Base-by-base conservation (phyloP, 2,329 filamentous ascomycete genomes). In the Aureobasidium sp. region DNA sequence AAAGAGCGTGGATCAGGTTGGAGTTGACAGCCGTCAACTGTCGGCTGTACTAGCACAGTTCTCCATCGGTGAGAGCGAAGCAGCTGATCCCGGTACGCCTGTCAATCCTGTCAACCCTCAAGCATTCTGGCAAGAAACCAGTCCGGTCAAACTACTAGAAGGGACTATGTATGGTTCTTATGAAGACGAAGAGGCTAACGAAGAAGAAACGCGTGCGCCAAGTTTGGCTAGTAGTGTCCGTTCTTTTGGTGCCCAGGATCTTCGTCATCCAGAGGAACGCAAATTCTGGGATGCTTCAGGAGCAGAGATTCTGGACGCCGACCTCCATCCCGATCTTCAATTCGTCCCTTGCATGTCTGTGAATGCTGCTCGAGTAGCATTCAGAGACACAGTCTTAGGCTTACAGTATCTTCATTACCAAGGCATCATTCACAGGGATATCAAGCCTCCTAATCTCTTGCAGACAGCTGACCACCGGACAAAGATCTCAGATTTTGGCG, bases 401-500 rank as follows among this genome's bases (percentile, higher is more conserved):
- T 78, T 99, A 24, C 92, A 99, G 72, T 99, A 97, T 72, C 81
- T 99, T 9, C 79, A 81, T 67, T 80, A 77, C 64, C 79, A 81
- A 65, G 76, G 77, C n/a, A 97, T 99, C 64, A 83, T 99, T 24
- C 94, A 99, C 56, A 67, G 72, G 12, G 72, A 74, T 63, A 74
- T 74, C 72, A 84, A 86, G 56, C 79, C 79, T 20, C 92, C 93
- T 41, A 97, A 97, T 72, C 81, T 99, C 7, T 81, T 99, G 7
- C 92, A 93, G 79, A 95, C 91, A 56, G 86, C 80, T 68, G 88
- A 92, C 66, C 87, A 92, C 68, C 86, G 88, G 15, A 90, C 97
- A 71, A 99, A 99, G 79, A 99, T 99, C 64, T 97, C 94, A 5
- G 94, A 99, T 71, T 99, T 99, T 77, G 94, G 94, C 36, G 94